Evolutionary conservation across 139 green algal genomes (phyloP), one percentile per base, ranked within the genome.

Genomic region (Micractinium conductrix): DNA sequence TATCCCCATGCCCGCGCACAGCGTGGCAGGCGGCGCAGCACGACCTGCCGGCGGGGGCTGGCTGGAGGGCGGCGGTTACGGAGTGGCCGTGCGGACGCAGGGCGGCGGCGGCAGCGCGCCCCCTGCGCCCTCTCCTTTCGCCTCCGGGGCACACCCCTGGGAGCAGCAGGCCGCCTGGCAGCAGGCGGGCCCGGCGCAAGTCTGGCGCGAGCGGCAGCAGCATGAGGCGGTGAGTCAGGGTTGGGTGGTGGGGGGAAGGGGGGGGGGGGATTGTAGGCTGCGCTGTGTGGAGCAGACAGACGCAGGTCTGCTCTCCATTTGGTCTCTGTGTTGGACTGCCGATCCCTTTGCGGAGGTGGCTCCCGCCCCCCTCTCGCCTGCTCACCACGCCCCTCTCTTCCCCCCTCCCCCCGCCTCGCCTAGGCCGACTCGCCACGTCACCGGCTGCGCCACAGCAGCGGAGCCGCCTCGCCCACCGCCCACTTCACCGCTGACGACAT

Each of bases 151-250:
- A 24, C 43, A 38, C 72, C 44, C 6, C 10, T 44, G 16, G n/a
- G 44, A 65, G 72, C 43, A 38, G 19, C 44, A 50, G 26, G 12
- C 10, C 1, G 38, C 8, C 72, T 60, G 72, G 72, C 42, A 79
- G 72, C 72, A 43, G 71, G 30, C 40, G 42, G 19, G 2, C 10
- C 71, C 40, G 71, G 48, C 35, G 33, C 73, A 45, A 5, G 45
- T 6, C 12, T 28, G 14, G 33, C 33, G 68, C 33, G 43, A 7
- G 45, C 33, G 0, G 33, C 45, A 33, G 50, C 16, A 26, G 35
- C 30, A 53, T 50, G 35, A 48, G 74, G 16, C n/a, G 74, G 74
- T 81, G 50, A n/a, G 74, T 26, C 70, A 78, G 19, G 53, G 53
- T 62, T 19, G 26, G 53, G 53, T 19, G 53, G 53, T 30, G 5